phyloP scores from a whole-genome alignment of 768 basidiomycete genomes.

The Termitomyces sp. region DNA sequence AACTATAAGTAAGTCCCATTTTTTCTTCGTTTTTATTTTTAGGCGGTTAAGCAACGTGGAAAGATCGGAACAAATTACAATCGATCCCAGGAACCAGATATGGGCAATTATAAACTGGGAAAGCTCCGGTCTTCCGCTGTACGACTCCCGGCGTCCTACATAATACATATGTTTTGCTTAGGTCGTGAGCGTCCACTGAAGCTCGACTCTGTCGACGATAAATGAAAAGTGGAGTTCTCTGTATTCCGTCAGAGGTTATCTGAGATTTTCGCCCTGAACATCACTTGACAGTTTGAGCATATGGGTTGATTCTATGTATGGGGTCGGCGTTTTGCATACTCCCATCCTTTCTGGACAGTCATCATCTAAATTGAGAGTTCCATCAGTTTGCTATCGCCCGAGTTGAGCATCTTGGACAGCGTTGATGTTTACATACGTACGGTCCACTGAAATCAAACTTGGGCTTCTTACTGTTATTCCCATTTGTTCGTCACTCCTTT shows the following conservation, averaged over 20 bases:
- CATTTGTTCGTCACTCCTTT: no score
- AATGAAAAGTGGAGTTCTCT: neutral
- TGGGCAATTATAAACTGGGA: neutral
- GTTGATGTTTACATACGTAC: neutral
- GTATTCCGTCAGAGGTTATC: neutral
- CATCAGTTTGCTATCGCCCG: neutral
- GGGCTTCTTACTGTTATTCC: no score
- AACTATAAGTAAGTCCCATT: conserved; percentile 4
- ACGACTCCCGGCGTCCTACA: neutral
- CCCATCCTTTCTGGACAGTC: no score
- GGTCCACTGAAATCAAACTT: no score
- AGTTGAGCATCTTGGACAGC: neutral
- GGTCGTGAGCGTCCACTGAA: neutral
- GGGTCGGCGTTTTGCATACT: no score
- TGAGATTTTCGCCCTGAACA: neutral
- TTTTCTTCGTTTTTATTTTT: conserved; percentile 5
- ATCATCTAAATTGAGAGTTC: neutral
- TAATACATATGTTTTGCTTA: neutral
- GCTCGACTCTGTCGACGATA: neutral
- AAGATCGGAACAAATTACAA: conserved; percentile 7
- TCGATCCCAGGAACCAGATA: conserved; percentile 7
- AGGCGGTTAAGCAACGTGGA: neutral
- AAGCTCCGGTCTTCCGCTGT: neutral
- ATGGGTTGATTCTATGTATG: neutral
- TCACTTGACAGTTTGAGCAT: neutral